Conservation (phyloP, 176 grass and related monocot genomes). For the maize (Zea mays) region Zm-B73-REFERENCE-NAM-5.0 NC_050096.1:247474001-247474500, state of each 20-base stretch:
- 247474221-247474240: background rate
- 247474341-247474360: too few relatives aligned
- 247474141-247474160: background rate
- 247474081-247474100: background rate
- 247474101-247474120: background rate
- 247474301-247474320: too few relatives aligned
- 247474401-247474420: too few relatives aligned
- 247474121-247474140: background rate
- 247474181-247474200: background rate
- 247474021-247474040: too few relatives aligned
- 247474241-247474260: background rate
- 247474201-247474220: background rate
- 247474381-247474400: too few relatives aligned
- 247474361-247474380: too few relatives aligned
- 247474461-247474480: background rate
- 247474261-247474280: background rate
- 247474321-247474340: too few relatives aligned
- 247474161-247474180: background rate
- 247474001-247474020: too few relatives aligned
- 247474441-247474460: background rate
- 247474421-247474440: background rate
- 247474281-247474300: too few relatives aligned
- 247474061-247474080: too few relatives aligned
- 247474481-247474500: background rate
- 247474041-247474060: too few relatives aligned